Percentiles rank a stretch among this genome's conserved stretches.
These are phyloP conservation scores for Boletellus deceptivus DNA, from an alignment of 1,284 basidiomycete genomes.

Conservation along the genomic window DNA sequence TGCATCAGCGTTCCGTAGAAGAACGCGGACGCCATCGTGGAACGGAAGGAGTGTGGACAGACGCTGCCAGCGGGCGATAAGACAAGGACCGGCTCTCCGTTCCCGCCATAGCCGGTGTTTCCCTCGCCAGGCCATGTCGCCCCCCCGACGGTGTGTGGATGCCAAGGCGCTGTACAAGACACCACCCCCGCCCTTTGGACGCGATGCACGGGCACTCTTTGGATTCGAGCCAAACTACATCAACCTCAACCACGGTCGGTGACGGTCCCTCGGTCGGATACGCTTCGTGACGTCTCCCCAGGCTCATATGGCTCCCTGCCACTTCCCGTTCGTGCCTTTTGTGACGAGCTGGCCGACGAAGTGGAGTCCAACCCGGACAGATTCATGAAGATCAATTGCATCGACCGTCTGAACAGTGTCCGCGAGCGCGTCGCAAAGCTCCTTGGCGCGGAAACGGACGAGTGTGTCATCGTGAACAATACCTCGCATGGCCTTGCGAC, in stretches of 20 bases:
- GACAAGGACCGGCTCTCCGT: too few species aligned
- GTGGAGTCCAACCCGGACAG: slow-evolving; percentile 64
- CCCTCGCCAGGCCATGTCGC: background rate
- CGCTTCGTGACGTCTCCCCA: slow-evolving; percentile 20
- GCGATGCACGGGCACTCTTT: slow-evolving; percentile 49
- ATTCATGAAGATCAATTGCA: slow-evolving; percentile 51
- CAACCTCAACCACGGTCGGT: slow-evolving; percentile 64
- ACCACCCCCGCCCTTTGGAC: slow-evolving; percentile 50
- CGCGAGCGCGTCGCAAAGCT: slow-evolving; percentile 56
- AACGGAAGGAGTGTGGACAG: background rate
- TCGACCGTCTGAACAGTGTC: slow-evolving; percentile 33
- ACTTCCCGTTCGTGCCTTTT: slow-evolving; percentile 53
- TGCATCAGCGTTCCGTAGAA: slow-evolving; percentile 87
- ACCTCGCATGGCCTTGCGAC: slow-evolving; percentile 68
- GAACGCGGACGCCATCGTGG: slow-evolving; percentile 53
- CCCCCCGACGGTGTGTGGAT: background rate
- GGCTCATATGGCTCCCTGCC: slow-evolving; percentile 73
- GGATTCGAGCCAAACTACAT: slow-evolving; percentile 53
- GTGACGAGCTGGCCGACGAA: slow-evolving; percentile 43
- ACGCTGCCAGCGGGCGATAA: background rate
- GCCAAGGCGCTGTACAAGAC: slow-evolving; percentile 20
- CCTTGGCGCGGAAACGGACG: slow-evolving; percentile 57
- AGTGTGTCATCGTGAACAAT: slow-evolving; percentile 68
- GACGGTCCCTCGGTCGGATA: background rate
- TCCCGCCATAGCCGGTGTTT: too few species aligned